Evolutionary conservation across 768 basidiomycete species (phyloP), one percentile per base, ranked within the genome.

Genomic region (Boletus rubroflammeus): DNA sequence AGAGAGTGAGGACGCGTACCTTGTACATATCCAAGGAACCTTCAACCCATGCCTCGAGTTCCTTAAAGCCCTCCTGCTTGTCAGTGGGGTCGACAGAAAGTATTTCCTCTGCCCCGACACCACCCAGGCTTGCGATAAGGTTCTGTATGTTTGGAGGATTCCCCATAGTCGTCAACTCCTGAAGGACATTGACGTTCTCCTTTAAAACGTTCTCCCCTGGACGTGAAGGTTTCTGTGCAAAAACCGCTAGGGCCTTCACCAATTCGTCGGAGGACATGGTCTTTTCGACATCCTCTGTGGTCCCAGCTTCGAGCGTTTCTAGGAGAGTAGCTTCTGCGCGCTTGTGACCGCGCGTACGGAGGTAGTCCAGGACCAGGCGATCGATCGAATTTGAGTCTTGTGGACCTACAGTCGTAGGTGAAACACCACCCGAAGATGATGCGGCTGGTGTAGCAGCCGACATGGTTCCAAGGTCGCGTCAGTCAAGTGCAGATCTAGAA

Each of bases 1-100:
- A 19, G 38, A 42, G 31, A 31, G 40, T 23, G 34, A 50, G 26
- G 21, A 36, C 8, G 73, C 82, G 61, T 74, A 90, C 91, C 69
- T 88, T 76, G 69, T 93, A 93, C 89, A 93, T 93, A 65, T 93
- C 92, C 56, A 93, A 72, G 14, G 91, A 93, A 2, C 91, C 91
- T 65, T 92, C 87, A 8, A 93, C 91, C 91, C 91, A 93, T 7
- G 84, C 79, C 67, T 93, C 90, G 31, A 93, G 77, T 64, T 93
- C 91, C 57, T 82, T 79, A 66, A 89, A 93, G 3, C 92, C 92
- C 63, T 90, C 88, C 40, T 90, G 86, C 60, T 88, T 89, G 67
- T 93, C 91, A 5, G 85, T 86, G 8, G 91, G 91, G 65, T 93
- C 90, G 10, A 84, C 74, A 14, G 85, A 84, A 28, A 93, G 75